phyloP scores from a whole-genome alignment of 768 basidiomycete genomes.

The Kwoniella dendrophila region DNA sequence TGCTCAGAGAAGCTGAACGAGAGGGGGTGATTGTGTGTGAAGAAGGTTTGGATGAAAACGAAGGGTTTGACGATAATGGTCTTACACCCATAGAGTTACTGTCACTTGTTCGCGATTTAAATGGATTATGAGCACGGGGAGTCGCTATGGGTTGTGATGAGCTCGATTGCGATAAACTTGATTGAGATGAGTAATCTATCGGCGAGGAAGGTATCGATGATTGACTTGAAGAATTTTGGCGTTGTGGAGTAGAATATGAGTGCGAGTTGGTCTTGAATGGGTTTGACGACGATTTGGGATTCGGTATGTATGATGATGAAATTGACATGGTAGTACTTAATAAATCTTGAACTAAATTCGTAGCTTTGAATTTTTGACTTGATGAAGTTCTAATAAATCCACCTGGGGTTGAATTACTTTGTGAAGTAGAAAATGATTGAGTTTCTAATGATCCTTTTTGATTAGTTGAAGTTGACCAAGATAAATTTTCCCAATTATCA shows the following conservation, averaged over 20 bases:
- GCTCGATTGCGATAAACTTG: neutral
- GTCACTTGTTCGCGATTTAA: neutral
- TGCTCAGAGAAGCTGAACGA: neutral
- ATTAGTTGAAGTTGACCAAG: constrained; percentile 19
- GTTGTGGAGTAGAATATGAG: neutral
- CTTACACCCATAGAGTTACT: constrained; percentile 4
- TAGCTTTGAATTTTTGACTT: constrained; percentile 5
- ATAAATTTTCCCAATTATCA: constrained; percentile 36
- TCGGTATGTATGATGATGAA: neutral
- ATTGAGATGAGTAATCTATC: neutral
- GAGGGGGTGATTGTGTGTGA: neutral
- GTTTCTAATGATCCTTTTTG: neutral
- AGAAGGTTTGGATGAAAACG: neutral
- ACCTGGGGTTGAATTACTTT: neutral
- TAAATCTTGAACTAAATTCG: constrained; percentile 13
- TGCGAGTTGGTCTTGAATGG: neutral
- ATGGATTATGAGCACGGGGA: neutral
- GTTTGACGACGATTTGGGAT: neutral
- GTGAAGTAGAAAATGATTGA: neutral
- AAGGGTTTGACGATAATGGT: neutral
- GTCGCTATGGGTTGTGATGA: neutral
- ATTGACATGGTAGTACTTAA: constrained; percentile 8
- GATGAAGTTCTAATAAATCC: neutral
- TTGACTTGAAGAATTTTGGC: neutral
- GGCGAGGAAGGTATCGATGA: neutral